phyloP scores from a whole-genome alignment of 495 filamentous ascomycete species.

The Podospora comata region DNA sequence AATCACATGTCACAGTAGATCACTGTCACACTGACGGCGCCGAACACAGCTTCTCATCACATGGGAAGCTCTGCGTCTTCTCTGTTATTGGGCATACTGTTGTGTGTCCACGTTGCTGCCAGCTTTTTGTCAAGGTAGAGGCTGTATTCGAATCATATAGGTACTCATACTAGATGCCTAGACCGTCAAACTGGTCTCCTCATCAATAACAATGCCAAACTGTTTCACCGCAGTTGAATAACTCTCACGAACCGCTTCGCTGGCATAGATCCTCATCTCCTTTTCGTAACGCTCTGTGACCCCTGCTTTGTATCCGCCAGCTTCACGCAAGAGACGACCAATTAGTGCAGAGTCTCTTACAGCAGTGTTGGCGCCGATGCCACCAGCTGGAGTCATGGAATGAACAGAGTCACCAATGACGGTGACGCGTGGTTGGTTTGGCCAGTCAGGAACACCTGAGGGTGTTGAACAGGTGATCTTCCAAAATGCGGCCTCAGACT shows the following conservation, averaged over 20 bases:
- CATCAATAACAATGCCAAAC: constrained; percentile 44
- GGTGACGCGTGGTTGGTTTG: constrained; percentile 52
- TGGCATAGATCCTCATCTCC: constrained; percentile 55
- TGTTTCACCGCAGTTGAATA: constrained; percentile 39
- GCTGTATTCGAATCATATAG: too few species aligned
- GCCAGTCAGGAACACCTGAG: constrained; percentile 49
- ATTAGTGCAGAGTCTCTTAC: constrained; percentile 51
- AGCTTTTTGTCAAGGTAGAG: too few species aligned
- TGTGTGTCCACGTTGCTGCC: too few species aligned
- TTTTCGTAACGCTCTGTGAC: constrained; percentile 52
- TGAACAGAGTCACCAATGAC: constrained; percentile 61
- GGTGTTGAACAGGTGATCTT: constrained; percentile 56
- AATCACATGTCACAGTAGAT: too few species aligned
- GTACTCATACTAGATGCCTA: background rate
- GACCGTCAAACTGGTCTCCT: constrained; percentile 31
- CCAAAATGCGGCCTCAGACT: constrained; percentile 53
- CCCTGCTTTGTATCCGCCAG: constrained; percentile 40
- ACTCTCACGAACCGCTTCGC: constrained; percentile 46
- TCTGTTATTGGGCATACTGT: too few species aligned
- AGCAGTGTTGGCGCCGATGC: constrained; percentile 58
- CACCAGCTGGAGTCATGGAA: constrained; percentile 60
- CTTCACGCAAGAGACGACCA: constrained; percentile 44
- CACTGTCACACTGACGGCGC: too few species aligned
- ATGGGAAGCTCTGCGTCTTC: too few species aligned
- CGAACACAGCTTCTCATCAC: too few species aligned